Conservation (phyloP, 495 filamentous ascomycete genomes). For the Podospora appendiculata region DNA sequence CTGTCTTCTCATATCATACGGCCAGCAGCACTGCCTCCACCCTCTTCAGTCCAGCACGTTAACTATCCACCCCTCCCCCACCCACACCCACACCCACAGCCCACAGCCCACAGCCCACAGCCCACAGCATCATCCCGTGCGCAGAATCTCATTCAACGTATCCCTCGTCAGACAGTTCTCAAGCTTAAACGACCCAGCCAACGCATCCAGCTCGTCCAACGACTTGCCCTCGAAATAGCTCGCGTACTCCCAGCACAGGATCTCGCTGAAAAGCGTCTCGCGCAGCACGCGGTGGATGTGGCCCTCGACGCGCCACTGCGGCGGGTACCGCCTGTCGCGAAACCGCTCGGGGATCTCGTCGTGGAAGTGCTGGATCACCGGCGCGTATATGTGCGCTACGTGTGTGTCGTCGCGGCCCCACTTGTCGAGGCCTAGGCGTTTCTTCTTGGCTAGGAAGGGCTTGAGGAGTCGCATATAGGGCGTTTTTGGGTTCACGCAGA, state of each 20-base stretch:
- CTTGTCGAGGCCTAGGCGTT: constrained; percentile 41
- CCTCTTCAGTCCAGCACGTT: no score
- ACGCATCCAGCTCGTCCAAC: constrained; percentile 45
- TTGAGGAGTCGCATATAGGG: constrained; percentile 43
- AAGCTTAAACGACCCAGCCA: constrained; percentile 49
- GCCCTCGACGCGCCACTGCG: constrained; percentile 47
- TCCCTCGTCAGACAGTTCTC: constrained; percentile 49
- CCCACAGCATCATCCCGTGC: constrained; percentile 2
- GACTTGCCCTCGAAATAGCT: constrained; percentile 47
- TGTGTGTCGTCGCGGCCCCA: constrained; percentile 42
- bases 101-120: no score
- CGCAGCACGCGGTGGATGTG: constrained; percentile 45
- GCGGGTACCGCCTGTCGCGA: constrained; percentile 43
- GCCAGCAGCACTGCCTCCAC: no score
- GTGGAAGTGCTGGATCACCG: constrained; percentile 17
- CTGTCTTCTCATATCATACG: no score
- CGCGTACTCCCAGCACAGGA: constrained; percentile 51
- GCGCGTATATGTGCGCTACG: constrained; percentile 21
- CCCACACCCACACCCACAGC: no score
- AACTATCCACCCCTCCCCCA: no score
- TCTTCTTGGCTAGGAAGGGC: constrained; percentile 51
- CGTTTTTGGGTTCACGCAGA: constrained; percentile 39
- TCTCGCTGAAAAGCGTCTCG: constrained; percentile 45
- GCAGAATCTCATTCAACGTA: constrained; percentile 49
- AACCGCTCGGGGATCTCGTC: constrained; percentile 15